Evolutionary conservation across 1,284 basidiomycete species (phyloP), one percentile per base, ranked within the genome.

Genomic region (Cryptococcus maquisensis): DNA sequence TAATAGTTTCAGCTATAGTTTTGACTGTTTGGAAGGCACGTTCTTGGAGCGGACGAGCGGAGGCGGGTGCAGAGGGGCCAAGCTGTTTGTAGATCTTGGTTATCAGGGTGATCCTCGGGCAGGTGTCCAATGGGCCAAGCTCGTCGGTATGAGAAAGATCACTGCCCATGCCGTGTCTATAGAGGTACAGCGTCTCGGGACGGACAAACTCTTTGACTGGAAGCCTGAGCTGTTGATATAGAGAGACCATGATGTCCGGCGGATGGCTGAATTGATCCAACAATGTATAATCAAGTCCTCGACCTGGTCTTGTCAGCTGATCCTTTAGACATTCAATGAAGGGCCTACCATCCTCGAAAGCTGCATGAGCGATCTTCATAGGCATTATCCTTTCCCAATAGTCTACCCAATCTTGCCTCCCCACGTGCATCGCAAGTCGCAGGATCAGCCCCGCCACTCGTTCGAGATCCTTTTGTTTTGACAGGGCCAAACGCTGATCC

Each of bases 321-420:
- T 32, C 10, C 28, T 10, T 8, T 32, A 32, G 28, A 4, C 28
- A n/a, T n/a, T n/a, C 28, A 32, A 32, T n/a, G 5, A 32, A 32
- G 10, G 28, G 10, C 28, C 10, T 10, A 32, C 28, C 28, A 32
- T 6, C 10, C 6, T 10, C 28, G 10, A 32, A 32, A 32, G 28
- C 23, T 9, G 18, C 20, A 44, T 42, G 12, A 7, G 54, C 47
- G 0, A 51, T 36, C 28, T 46, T 78, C 71, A 60, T 79, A 0
- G 89, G 88, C 64, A 84, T 82, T 26, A 90, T 75, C 7, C 89
- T 81, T 60, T 85, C 85, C 87, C 89, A 90, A 67, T 91, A 92
- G 71, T 95, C 91, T 2, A 83, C 81, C 88, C 91, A 96, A 65
- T 90, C 88, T 0, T 82, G 81, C 24, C 86, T 81, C 5, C 88